Evolutionary conservation across 1,139 yeast species (phyloP).

Genomic region (Diutina catenulata): DNA sequence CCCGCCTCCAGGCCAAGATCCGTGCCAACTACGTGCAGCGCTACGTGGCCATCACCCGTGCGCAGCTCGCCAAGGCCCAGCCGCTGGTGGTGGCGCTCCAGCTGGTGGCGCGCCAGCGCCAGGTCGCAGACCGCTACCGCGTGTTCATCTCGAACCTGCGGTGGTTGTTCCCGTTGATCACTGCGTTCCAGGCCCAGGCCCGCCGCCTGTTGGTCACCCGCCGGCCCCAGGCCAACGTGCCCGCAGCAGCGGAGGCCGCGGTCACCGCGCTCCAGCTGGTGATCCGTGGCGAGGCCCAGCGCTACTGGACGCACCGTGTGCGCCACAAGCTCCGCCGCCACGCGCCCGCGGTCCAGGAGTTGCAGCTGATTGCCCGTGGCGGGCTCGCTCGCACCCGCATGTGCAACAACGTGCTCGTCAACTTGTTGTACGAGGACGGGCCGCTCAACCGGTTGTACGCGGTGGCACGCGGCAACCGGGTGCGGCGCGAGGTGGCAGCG

Average conservation of each 20-base stretch:
- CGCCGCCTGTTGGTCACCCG: neutral
- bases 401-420: slow-evolving; percentile 31
- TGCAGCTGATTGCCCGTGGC: slow-evolving; percentile 34
- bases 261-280: slow-evolving; percentile 3
- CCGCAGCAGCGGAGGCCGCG: neutral
- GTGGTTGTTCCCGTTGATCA: slow-evolving; percentile 3
- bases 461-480: slow-evolving; percentile 29
- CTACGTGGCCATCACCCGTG: slow-evolving; percentile 1
- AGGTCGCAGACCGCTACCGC: slow-evolving; percentile 1
- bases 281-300: slow-evolving; percentile 2
- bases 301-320: slow-evolving; percentile 1
- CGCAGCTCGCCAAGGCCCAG: neutral
- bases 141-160: slow-evolving; percentile 4
- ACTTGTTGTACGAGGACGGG: slow-evolving; percentile 28
- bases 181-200: neutral
- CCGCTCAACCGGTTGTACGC: slow-evolving; percentile 30
- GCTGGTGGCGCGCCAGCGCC: neutral
- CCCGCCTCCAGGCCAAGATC: slow-evolving; percentile 16
- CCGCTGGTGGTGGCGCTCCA: neutral
- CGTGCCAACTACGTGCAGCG: slow-evolving; percentile 18
- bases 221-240: neutral
- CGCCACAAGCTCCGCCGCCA: slow-evolving; percentile 7
- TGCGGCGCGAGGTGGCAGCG: slow-evolving; percentile 18
- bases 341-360: slow-evolving; percentile 14
- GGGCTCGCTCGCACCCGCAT: slow-evolving; percentile 34